Evolutionary conservation across 345 rosid genomes (phyloP).

Genomic region (Conringia planisiliqua): DNA sequence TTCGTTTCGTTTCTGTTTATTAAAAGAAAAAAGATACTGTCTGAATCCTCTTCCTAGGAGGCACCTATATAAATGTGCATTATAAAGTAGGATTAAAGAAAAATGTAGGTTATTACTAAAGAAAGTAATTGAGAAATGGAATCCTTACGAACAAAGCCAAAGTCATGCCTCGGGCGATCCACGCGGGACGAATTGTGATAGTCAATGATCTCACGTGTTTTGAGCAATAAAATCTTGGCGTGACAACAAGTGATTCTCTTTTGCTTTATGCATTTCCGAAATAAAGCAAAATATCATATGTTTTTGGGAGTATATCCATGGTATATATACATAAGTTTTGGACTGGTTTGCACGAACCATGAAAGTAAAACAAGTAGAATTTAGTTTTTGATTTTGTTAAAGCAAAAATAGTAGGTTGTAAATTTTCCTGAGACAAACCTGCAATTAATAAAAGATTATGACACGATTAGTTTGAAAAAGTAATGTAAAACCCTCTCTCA

Average conservation of each 20-base stretch:
- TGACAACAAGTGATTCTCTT: constrained; percentile 7
- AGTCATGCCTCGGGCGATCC: constrained; percentile 4
- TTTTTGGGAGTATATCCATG: not conserved
- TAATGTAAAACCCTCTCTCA: not conserved
- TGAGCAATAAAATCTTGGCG: not conserved
- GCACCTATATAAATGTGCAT: not conserved
- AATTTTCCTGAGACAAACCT: not conserved
- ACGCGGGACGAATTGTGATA: not conserved
- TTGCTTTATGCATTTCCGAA: not conserved
- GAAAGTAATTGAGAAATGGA: not conserved
- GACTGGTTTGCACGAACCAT: not conserved
- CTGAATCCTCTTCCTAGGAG: not conserved
- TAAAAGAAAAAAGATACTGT: not conserved
- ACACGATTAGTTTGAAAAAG: not conserved
- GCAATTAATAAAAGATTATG: too few relatives aligned
- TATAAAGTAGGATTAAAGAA: not conserved
- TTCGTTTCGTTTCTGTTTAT: not conserved
- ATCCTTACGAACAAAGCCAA: constrained; percentile 22
- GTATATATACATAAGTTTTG: not conserved
- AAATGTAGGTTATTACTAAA: not conserved
- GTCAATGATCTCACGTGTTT: constrained; percentile 25
- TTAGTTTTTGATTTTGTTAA: not conserved
- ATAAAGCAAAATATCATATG: not conserved
- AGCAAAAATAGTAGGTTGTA: too few relatives aligned
- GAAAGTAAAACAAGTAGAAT: not conserved